Evolutionary conservation across 1,284 basidiomycete genomes (phyloP).

Genomic region (Leccinum griseonigrum): DNA sequence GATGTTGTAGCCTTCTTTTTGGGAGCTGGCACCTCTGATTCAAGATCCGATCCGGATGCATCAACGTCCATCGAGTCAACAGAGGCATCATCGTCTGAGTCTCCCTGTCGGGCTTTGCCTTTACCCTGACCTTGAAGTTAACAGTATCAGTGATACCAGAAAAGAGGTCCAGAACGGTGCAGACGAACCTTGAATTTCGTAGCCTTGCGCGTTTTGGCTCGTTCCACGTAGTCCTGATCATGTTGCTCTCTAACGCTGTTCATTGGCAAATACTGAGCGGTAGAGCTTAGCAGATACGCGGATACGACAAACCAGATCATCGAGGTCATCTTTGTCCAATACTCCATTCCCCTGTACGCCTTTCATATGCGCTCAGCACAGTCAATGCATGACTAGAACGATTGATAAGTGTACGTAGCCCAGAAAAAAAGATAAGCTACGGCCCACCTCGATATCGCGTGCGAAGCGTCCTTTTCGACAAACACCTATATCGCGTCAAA

Average conservation of each 20-base stretch:
- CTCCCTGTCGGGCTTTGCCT: slow-evolving; percentile 49
- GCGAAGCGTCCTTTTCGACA: slow-evolving; percentile 93
- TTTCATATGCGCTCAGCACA: slow-evolving; percentile 62
- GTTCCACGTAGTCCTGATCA: slow-evolving; percentile 58
- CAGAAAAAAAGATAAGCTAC: background rate
- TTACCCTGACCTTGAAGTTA: slow-evolving; percentile 35
- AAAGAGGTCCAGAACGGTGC: background rate
- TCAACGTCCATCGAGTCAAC: slow-evolving; percentile 75
- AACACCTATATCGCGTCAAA: slow-evolving; percentile 89
- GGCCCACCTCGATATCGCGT: slow-evolving; percentile 83
- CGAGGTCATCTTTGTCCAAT: slow-evolving; percentile 69
- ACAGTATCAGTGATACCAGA: slow-evolving; percentile 1
- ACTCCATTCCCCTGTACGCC: slow-evolving; percentile 61
- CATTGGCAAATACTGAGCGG: slow-evolving; percentile 31
- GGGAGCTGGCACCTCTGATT: slow-evolving; percentile 39
- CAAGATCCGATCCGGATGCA: slow-evolving; percentile 47
- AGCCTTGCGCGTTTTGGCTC: slow-evolving; percentile 35
- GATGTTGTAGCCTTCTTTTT: slow-evolving; percentile 46
- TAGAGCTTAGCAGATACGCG: background rate
- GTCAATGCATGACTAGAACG: slow-evolving; percentile 62
- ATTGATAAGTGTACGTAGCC: background rate
- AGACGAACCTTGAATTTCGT: slow-evolving; percentile 41
- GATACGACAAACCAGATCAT: slow-evolving; percentile 58
- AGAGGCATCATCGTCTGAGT: slow-evolving; percentile 52
- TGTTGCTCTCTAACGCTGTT: slow-evolving; percentile 64